Base-by-base conservation (phyloP, 148 eudicot species). In the Vaccinium darrowii region DNA sequence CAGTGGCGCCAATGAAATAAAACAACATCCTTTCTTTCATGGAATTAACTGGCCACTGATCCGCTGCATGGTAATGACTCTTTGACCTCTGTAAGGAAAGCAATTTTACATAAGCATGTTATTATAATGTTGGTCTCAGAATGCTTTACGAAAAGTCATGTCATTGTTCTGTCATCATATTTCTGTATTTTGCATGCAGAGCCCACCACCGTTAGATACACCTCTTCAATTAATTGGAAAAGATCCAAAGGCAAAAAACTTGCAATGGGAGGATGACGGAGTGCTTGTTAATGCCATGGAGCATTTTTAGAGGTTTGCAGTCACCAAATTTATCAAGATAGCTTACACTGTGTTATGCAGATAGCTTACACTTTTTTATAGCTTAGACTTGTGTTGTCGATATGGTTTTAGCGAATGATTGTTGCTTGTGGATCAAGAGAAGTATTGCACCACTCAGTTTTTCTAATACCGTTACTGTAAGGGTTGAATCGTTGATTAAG, bases 21-120 rank as follows among this genome's bases (percentile, higher is more conserved):
- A 97, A 85, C 85, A 90, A 81, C 98, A 97, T 81, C 86, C 94
- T 12, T 97, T 95, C 89, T 97, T 97, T 86, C 94, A 88, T 76
- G 99, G 89, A 88, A 93, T 97, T 84, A 90, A 92, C 72, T 97
- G 99, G 99, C 98, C 99, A 87, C 88, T 97, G 23, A 97, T 97
- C 56, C 98, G 99, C 72, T 90, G 94, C 93, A 94, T 91, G 99
- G 99, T 96, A 94, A 57, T 65, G 8, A 63, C 71, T 86, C 83
- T 81, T 71, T 21, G 62, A 54, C 79, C 67, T 69, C 81, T 72
- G 11, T n/a, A 33, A 50, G 16, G 76, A 27, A 19, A 23, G 25
- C 57, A 78, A 49, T 8, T 81, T 81, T 62, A 23, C 18, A 15
- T 51, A 15, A 50, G 76, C 71, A 62, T 84, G 50, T 77, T 33